A percentile compares a stretch with the other conserved stretches of the same genome.
phyloP scores from a whole-genome alignment of 2,329 filamentous ascomycete species.

The Colletotrichum tofieldiae region DNA sequence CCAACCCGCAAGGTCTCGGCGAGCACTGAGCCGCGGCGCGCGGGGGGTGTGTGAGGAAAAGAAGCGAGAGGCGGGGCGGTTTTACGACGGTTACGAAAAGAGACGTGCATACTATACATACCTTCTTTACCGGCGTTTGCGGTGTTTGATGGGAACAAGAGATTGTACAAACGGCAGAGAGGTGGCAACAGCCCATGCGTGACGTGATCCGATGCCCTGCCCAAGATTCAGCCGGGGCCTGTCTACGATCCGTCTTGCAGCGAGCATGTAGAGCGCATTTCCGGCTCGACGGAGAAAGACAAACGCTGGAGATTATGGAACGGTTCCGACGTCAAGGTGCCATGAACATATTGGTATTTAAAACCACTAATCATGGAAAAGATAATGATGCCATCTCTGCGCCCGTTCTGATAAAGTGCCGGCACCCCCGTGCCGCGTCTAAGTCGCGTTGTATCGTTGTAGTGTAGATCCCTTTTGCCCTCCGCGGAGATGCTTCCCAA shows the following conservation, averaged over 20 bases:
- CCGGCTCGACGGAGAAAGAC: not conserved
- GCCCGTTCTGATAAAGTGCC: not conserved
- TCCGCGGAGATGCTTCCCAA: constrained; percentile 29
- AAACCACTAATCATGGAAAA: not conserved
- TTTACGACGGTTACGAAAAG: constrained; percentile 1
- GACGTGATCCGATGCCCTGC: not conserved
- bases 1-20: constrained; percentile 54
- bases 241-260: not conserved
- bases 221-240: not conserved
- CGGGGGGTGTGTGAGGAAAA: not conserved
- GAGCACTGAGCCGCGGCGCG: constrained; percentile 7
- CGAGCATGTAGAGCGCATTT: not conserved
- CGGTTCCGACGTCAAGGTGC: not conserved
- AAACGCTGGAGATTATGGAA: not conserved
- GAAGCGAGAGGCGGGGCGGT: not conserved
- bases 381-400: not conserved
- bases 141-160: not conserved
- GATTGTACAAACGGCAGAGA: not conserved
- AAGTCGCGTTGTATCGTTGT: not conserved
- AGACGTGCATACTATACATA: not conserved
- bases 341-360: constrained; percentile 7
- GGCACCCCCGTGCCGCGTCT: not conserved
- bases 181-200: not conserved
- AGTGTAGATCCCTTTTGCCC: not conserved
- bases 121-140: not conserved